These are phyloP conservation scores for Penicillium fuscoglaucum DNA, from an alignment of 2,329 filamentous ascomycete species.

Conservation along the genomic window DNA sequence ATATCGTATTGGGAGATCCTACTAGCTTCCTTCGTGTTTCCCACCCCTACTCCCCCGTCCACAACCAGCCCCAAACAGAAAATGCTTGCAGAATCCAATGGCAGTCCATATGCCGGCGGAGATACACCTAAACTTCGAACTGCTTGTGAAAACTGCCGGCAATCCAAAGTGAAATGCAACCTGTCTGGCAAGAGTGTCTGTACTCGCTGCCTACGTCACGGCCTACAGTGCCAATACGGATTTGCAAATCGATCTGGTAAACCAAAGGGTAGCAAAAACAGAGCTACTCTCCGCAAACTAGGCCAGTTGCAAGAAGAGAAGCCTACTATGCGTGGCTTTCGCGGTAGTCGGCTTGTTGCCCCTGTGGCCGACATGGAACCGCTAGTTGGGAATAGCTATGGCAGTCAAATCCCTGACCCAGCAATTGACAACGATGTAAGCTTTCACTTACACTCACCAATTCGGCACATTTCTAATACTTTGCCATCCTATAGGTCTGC, in stretches of 20 bases:
- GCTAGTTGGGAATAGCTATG: constrained; percentile 5
- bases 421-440: constrained; percentile 24
- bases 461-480: background rate
- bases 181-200: constrained; percentile 39
- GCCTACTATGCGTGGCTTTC: constrained; percentile 21
- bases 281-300: constrained; percentile 39
- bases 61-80: background rate
- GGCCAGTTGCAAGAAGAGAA: constrained; percentile 38
- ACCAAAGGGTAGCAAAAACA: constrained; percentile 43
- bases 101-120: constrained; percentile 24
- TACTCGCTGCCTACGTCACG: constrained; percentile 41
- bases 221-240: constrained; percentile 39
- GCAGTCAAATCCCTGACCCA: constrained; percentile 13
- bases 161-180: constrained; percentile 44
- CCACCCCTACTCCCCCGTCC: background rate
- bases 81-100: constrained; percentile 33
- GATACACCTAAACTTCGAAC: constrained; percentile 40
- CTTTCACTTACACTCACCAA: background rate
- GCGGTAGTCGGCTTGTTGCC: constrained; percentile 17
- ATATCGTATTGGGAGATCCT: constrained; percentile 1
- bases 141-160: constrained; percentile 42
- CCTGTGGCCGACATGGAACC: constrained; percentile 18
- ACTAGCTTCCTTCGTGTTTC: background rate
- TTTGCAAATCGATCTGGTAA: constrained; percentile 43
- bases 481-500: constrained; percentile 12